Evolutionary conservation across 495 filamentous ascomycete genomes (phyloP), one percentile per base, ranked within the genome.

Genomic region (Penicillium tannophilum): DNA sequence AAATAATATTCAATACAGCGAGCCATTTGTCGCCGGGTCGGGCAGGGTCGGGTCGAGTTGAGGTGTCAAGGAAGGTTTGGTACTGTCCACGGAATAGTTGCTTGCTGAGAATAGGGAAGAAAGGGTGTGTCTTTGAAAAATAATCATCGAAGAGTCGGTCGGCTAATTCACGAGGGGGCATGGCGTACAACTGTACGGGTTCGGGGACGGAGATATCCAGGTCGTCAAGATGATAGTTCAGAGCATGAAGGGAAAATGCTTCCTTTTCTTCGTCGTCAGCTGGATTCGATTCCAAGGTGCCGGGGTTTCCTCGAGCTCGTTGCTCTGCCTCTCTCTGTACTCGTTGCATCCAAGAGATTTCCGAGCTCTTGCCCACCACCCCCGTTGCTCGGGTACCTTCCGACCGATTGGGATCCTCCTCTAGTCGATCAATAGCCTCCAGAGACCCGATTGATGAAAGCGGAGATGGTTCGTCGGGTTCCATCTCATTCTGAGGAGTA

Each of bases 321-420:
- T 58, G 57, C 19, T 66, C 60, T 43, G 56, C 56, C 41, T 73
- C 66, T 41, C 48, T 28, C 39, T 71, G 61, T 0, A 75, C 56
- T 20, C 68, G 66, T 62, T 81, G 79, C 54, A 86, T 76, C 85
- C 86, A 88, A n/a, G 73, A 72, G n/a, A 87, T 71, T 47, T 85
- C 83, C 2, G 84, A 88, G 51, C 77, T 82, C 54, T 84, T 86
- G 20, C 86, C 86, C 55, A 86, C 68, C 58, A 77, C 86, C 0
- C 86, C 86, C 14, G 79, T 85, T 0, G 77, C 72, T 24, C 74
- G 62, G n/a, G 72, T 67, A 36, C 65, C 58, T 47, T 79, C 72
- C 28, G 68, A 76, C 19, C 67, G 73, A 61, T 84, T 83, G 6
- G 76, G 64, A 52, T 88, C 86, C 58, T 86, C 79, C 17, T 82